Percentiles rank a stretch among this genome's conserved stretches.
Evolutionary conservation across 1,139 yeast species (phyloP).

Genomic region (Saccharomyces hybrid): DNA sequence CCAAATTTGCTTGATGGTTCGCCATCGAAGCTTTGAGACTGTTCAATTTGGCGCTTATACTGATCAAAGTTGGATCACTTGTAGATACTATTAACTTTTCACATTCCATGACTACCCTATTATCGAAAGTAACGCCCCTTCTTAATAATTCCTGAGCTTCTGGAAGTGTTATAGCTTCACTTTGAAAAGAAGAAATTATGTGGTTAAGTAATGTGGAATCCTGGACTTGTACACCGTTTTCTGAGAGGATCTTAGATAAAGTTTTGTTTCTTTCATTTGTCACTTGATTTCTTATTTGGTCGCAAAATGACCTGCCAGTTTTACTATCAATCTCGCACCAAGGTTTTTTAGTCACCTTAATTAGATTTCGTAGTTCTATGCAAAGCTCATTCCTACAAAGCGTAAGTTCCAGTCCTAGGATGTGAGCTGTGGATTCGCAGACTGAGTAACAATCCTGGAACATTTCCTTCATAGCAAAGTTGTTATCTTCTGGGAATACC

Average conservation of each 20-base stretch:
- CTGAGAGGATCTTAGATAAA: conserved; percentile 17
- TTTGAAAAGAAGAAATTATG: conserved; percentile 19
- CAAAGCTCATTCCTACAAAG: conserved; percentile 26
- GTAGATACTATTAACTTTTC: conserved; percentile 37
- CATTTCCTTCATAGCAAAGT: conserved; percentile 23
- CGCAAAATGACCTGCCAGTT: conserved; percentile 31
- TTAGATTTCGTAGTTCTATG: conserved; percentile 27
- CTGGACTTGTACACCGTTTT: conserved; percentile 25
- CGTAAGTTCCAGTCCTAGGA: conserved; percentile 25
- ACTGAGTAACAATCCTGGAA: conserved; percentile 16
- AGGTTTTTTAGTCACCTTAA: conserved; percentile 31
- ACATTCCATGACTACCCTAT: conserved; percentile 36
- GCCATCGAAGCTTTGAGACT: conserved; percentile 33
- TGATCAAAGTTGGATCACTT: conserved; percentile 41
- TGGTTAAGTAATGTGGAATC: conserved; percentile 25
- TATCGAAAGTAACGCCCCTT: conserved; percentile 36
- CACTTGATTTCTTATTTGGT: conserved; percentile 24
- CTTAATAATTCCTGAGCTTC: conserved; percentile 32
- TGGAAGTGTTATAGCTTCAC: conserved; percentile 25
- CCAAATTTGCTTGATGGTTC: conserved; percentile 32
- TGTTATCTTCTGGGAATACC: conserved; percentile 27
- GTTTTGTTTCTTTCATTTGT: conserved; percentile 20
- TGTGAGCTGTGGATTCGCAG: conserved; percentile 26
- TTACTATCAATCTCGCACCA: conserved; percentile 31
- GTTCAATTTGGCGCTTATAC: conserved; percentile 37